Evolutionary conservation across 345 rosid species (phyloP).

Genomic region (Rhodamnia rubescens): DNA sequence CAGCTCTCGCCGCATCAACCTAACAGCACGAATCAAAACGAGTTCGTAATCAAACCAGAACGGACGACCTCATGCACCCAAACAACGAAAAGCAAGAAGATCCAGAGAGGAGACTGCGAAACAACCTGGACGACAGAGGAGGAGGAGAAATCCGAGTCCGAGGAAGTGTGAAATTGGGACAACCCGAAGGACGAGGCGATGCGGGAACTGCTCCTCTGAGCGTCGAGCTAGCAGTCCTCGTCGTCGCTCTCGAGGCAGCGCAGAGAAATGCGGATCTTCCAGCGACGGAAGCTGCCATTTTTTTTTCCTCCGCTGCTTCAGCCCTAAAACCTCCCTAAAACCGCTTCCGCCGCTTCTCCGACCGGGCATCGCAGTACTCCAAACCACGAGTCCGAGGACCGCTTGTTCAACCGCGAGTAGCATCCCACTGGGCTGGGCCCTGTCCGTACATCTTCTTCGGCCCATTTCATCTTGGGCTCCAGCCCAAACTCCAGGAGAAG

Average conservation of each 20-base stretch:
- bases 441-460: background rate
- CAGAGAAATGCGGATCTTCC: slow-evolving; percentile 37
- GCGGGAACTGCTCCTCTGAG: slow-evolving; percentile 2
- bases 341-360: background rate
- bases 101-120: slow-evolving; percentile 14
- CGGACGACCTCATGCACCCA: background rate
- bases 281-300: slow-evolving; percentile 20
- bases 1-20: slow-evolving; percentile 53
- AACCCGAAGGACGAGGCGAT: slow-evolving; percentile 17
- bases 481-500: background rate
- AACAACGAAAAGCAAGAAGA: slow-evolving; percentile 5
- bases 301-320: background rate
- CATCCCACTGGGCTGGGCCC: background rate
- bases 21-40: slow-evolving; percentile 7
- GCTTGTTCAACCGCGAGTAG: background rate
- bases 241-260: slow-evolving; percentile 18
- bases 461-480: background rate
- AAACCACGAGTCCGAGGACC: background rate
- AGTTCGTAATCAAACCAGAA: background rate
- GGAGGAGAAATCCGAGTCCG: background rate
- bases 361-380: background rate
- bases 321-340: slow-evolving; percentile 10
- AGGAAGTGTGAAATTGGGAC: background rate
- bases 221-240: slow-evolving; percentile 7
- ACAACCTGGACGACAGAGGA: background rate